Evolutionary conservation across 306 rosid species (phyloP).

Genomic region (Vigna mungo): DNA sequence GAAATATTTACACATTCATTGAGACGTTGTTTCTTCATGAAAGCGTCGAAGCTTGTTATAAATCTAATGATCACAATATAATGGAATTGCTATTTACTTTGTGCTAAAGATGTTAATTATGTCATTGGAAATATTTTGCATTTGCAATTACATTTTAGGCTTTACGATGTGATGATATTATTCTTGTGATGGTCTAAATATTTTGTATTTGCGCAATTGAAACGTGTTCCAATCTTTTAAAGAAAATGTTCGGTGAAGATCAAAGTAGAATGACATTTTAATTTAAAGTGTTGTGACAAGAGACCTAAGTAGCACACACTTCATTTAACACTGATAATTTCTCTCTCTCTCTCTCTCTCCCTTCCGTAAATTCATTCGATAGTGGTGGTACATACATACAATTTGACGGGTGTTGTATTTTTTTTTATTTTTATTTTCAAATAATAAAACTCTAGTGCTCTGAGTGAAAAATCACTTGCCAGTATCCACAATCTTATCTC

Average conservation of each 20-base stretch:
- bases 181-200: neutral
- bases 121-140: neutral
- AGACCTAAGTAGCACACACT: neutral
- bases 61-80: neutral
- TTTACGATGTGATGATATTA: neutral
- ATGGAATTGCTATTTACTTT: neutral
- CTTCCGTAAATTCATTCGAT: no score
- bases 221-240: neutral
- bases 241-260: no score
- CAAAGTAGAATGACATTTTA: neutral
- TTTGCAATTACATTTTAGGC: neutral
- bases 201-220: neutral
- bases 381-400: no score
- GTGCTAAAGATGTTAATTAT: neutral
- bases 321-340: no score
- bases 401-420: neutral
- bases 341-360: no score
- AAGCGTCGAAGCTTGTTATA: neutral
- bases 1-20: neutral
- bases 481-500: slow-evolving; percentile 5
- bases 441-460: neutral
- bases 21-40: slow-evolving; percentile 6
- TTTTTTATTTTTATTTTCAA: neutral
- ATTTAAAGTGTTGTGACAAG: neutral
- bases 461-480: slow-evolving; percentile 2